Base-by-base conservation (phyloP, 73 alveolate species). In the Uronychia setigera region DNA sequence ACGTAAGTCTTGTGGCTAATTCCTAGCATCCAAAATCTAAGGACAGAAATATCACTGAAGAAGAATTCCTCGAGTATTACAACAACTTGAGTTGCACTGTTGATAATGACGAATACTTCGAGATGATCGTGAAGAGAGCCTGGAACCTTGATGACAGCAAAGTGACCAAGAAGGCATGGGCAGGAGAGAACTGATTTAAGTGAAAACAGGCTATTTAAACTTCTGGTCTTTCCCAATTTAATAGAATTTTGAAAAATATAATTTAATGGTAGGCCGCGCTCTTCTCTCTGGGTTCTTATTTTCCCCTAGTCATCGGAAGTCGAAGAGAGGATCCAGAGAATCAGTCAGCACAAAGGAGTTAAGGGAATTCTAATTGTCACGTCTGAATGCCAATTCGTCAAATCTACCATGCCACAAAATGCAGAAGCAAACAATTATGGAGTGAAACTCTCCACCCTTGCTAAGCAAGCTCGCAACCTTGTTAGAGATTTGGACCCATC, bases 401-500 rank as follows among this genome's bases (percentile, higher is more conserved):
- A 92, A n/a, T 82, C 94, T 27, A 94, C 98, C 33, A 67, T 94
- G 89, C 57, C 81, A 9, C 85, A 94, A 46, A 89, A 87, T 59
- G 88, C 93, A 60, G 95, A 92, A 31, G 92, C 98, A 0, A 86
- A 88, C 58, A 89, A 88, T 79, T 94, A 92, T 59, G 95, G 96
- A n/a, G 94, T 94, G 5, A 87, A 92, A 78, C 90, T 94, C 34
- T 80, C 94, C 0, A 77, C 92, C 26, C 81, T 94, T 31, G 94
- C 98, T 1, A 91, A 91, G 46, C 88, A 95, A 80, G 98, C 98
- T 31, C 85, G 97, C 67, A 87, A 95, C 35, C 83, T 89, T 29
- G 98, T 95, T 26, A 89, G 96, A 79, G 97, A 95, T 76, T 77
- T 95, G 35, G 99, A 95, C 46, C 94, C 99, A 29, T 35, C 85